These are phyloP conservation scores for Paxillus rubicundulus DNA, from an alignment of 768 basidiomycete species.

Conservation along the genomic window DNA sequence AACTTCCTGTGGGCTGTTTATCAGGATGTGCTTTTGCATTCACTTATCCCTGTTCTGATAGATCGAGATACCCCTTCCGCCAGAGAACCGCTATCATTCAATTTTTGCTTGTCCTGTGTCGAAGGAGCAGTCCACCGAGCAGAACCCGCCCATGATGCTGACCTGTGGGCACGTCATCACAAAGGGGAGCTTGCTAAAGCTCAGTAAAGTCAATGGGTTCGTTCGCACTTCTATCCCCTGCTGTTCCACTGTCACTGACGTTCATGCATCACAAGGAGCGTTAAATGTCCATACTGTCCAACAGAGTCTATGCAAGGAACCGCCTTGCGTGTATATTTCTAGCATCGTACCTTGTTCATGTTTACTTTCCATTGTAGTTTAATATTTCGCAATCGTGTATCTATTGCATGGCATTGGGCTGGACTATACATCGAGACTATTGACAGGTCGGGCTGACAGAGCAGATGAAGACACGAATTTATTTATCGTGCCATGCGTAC, in stretches of 20 bases:
- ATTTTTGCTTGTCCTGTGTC: constrained; percentile 98
- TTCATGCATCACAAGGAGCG: constrained; percentile 50
- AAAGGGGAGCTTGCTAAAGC: constrained; percentile 84
- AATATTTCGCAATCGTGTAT: neutral
- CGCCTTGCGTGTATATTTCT: constrained; percentile 70
- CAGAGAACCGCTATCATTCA: constrained; percentile 91
- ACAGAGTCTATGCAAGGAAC: constrained; percentile 59
- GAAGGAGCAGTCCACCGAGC: constrained; percentile 91
- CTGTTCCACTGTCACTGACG: neutral
- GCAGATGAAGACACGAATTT: neutral
- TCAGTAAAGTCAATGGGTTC: constrained; percentile 82
- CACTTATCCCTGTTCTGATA: constrained; percentile 31
- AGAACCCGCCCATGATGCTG: constrained; percentile 98
- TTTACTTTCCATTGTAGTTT: neutral
- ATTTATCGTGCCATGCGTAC: neutral
- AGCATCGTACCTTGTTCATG: constrained; percentile 7
- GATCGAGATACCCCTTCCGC: constrained; percentile 91
- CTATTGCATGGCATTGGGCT: constrained; percentile 11
- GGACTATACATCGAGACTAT: neutral
- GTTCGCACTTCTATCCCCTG: constrained; percentile 36
- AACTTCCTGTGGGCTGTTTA: constrained; percentile 66
- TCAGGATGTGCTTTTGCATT: neutral
- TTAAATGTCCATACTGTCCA: constrained; percentile 97
- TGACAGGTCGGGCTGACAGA: neutral
- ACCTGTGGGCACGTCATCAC: constrained; percentile 93